Evolutionary conservation across 208 protist genomes (phyloP).

Genomic region (Crithidia expoeki): DNA sequence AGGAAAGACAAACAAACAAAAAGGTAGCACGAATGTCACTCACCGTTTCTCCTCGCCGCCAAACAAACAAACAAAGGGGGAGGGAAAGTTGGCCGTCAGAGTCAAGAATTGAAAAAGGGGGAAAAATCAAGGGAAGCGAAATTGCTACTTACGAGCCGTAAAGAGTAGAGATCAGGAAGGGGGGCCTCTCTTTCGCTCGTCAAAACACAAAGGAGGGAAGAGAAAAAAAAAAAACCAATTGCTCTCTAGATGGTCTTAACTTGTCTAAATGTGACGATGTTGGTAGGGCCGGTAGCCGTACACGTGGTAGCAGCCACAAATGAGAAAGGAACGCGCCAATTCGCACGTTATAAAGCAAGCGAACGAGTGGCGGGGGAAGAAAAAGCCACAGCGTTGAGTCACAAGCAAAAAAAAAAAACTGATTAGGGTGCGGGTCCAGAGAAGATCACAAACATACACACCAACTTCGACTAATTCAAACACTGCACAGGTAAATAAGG

Average conservation of each 20-base stretch:
- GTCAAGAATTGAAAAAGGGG: neutral
- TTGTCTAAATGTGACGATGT: too few species aligned
- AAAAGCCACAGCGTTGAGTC: too few species aligned
- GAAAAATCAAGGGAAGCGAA: neutral
- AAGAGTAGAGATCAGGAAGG: neutral
- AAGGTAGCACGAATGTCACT: too few species aligned
- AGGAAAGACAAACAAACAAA: neutral
- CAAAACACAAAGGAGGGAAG: neutral
- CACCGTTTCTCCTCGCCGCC: too few species aligned
- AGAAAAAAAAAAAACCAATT: too few species aligned
- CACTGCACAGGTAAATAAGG: neutral
- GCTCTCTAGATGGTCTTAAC: too few species aligned
- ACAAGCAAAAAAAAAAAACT: neutral
- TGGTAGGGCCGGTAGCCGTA: too few species aligned
- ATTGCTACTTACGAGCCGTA: neutral
- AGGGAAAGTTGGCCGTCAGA: slow-evolving; percentile 5
- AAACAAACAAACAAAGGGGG: slow-evolving; percentile 1
- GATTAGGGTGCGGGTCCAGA: neutral
- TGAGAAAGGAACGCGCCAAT: too few species aligned
- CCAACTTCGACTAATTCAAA: neutral
- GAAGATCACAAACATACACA: neutral
- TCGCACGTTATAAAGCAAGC: too few species aligned
- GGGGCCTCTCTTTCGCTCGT: too few species aligned
- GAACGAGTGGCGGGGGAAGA: too few species aligned
- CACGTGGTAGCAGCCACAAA: too few species aligned